Percentiles rank a stretch among this genome's conserved stretches.
phyloP scores from a whole-genome alignment of 2,329 filamentous ascomycete species.

The Malbranchea cinnamomea region DNA sequence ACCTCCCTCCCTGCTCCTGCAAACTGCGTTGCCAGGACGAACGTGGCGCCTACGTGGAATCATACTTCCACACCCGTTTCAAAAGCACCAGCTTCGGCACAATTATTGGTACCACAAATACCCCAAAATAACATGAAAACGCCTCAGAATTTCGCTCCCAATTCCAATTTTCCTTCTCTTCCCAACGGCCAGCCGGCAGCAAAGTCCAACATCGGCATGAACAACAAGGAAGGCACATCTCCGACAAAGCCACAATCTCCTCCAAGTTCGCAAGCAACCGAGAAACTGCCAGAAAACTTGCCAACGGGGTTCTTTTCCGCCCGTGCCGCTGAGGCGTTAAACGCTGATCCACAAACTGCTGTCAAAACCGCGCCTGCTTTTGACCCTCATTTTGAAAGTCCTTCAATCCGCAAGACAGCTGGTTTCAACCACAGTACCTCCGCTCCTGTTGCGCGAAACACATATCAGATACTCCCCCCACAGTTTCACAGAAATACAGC shows the following conservation, averaged over 20 bases:
- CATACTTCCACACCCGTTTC: slow-evolving; percentile 3
- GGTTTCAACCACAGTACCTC: slow-evolving; percentile 71
- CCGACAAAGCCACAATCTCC: slow-evolving; percentile 13
- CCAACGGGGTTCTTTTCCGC: slow-evolving; percentile 56
- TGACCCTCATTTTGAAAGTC: slow-evolving; percentile 61
- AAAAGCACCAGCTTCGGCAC: slow-evolving; percentile 6
- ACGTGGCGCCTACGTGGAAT: slow-evolving; percentile 2
- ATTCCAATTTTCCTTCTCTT: slow-evolving; percentile 10
- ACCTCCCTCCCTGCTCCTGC: slow-evolving; percentile 5
- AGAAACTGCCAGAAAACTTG: slow-evolving; percentile 18
- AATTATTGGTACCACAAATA: slow-evolving; percentile 6
- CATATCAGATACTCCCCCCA: slow-evolving; percentile 7
- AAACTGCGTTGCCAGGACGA: slow-evolving; percentile 6
- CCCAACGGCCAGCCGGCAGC: slow-evolving; percentile 12
- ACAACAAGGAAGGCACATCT: slow-evolving; percentile 6
- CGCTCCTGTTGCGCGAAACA: slow-evolving; percentile 47
- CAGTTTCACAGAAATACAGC: slow-evolving; percentile 4
- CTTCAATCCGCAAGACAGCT: slow-evolving; percentile 76
- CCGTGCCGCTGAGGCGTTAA: slow-evolving; percentile 43
- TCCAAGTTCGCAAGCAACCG: slow-evolving; percentile 15
- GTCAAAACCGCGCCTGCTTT: slow-evolving; percentile 41
- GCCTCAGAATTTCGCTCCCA: slow-evolving; percentile 8
- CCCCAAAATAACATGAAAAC: slow-evolving; percentile 12
- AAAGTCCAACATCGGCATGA: slow-evolving; percentile 5
- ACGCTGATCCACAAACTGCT: slow-evolving; percentile 33